Evolutionary conservation across 2,329 filamentous ascomycete genomes (phyloP), one percentile per base, ranked within the genome.

Genomic region (Hortaea werneckii): DNA sequence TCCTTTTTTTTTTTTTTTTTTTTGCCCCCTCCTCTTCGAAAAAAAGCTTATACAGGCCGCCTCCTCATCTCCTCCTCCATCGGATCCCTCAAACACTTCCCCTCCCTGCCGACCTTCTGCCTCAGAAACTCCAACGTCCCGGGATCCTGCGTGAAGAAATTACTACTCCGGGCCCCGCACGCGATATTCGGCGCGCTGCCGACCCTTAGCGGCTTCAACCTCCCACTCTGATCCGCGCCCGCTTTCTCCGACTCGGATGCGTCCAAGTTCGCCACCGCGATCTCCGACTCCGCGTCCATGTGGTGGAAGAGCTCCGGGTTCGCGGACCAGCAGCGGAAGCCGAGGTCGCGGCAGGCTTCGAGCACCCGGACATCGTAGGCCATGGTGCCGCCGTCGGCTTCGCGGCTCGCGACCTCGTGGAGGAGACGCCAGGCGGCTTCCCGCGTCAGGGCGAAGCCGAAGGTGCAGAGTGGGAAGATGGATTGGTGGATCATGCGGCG

Each of bases 401-500:
- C 62, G 49, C 42, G 49, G 43, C 27, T 46, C 2, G 68, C 67
- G 40, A 70, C 61, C 29, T 69, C 64, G 40, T 54, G 41, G 1
- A 66, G 48, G 7, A 69, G 56, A 3, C 54, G 54, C 5, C 43
- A 32, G 0, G 67, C 66, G 0, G 63, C 62, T 11, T 56, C 43
- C 29, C 67, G 64, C 1, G 67, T 69, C 6, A 71, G 55, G 10
- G 67, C 68, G 50, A 68, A 71, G 43, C 63, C 67, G 46, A 71
- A 71, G 1, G 68, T 69, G 53, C 68, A 71, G 27, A 71, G 64
- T 0, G 68, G 68, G 37, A 65, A 67, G 28, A 65, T 62, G 40
- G 65, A 66, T 26, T 65, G 62, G 52, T 70, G 67, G 37, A 71
- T 54, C 2, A 66, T 50, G 13, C 68, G 64, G 3, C 58, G 59